phyloP scores from a whole-genome alignment of 345 rosid species.

The Gossypium raimondii region DNA sequence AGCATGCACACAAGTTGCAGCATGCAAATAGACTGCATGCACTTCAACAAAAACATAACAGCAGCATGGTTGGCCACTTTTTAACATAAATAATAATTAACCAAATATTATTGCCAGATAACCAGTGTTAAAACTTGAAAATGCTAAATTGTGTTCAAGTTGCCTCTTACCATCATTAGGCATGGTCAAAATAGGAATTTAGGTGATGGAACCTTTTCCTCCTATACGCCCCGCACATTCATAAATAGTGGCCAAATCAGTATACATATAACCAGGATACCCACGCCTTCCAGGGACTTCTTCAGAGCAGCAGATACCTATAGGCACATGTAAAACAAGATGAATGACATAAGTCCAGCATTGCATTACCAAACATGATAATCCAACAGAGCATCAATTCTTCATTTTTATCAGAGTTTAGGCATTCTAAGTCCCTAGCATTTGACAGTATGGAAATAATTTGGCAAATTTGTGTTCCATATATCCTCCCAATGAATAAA shows the following conservation, averaged over 20 bases:
- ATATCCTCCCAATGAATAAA: neutral
- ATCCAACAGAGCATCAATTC: neutral
- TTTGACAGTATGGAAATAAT: neutral
- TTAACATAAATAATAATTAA: neutral
- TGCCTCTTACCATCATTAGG: conserved; percentile 78
- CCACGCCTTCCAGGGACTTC: conserved; percentile 99
- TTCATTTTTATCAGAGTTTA: neutral
- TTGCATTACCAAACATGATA: neutral
- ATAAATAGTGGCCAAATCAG: conserved; percentile 95
- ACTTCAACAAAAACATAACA: too few relatives aligned
- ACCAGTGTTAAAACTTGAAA: neutral
- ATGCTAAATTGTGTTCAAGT: neutral
- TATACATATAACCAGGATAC: conserved; percentile 98
- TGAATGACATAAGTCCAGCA: neutral
- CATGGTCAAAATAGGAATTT: conserved; percentile 97
- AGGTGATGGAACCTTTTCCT: conserved; percentile 91
- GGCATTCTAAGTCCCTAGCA: neutral
- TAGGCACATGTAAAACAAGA: conserved; percentile 16
- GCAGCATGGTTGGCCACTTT: too few relatives aligned
- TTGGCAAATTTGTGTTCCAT: neutral
- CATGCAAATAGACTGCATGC: too few relatives aligned
- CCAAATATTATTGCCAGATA: neutral
- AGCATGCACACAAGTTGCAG: too few relatives aligned
- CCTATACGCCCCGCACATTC: conserved; percentile 98
- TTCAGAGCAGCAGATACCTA: conserved; percentile 98